Base-by-base conservation (phyloP, 1,139 yeast genomes). In the Blastobotrys illinoisensis region DNA sequence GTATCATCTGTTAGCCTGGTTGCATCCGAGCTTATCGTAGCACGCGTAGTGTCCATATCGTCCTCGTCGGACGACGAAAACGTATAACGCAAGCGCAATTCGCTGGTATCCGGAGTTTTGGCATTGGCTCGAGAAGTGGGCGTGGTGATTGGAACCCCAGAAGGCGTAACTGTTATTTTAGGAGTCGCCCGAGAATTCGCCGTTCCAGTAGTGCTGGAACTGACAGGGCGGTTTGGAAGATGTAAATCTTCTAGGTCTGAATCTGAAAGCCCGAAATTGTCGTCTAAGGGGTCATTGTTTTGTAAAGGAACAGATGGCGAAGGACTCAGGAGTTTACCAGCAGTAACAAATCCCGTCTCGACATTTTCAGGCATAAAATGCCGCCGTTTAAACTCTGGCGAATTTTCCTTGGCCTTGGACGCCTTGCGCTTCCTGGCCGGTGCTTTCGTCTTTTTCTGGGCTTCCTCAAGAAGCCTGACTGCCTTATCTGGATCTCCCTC, bases 281-380 rank as follows among this genome's bases (percentile, higher is more conserved):
- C 9, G 23, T 45, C 26, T n/a, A 26, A 26, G 3, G 32, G 5
- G 16, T 5, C 40, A 44, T 19, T 19, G 21, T 9, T 19, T 3
- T 19, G 6, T 7, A 18, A 18, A 40, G 20, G 20, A 2, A 9
- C 16, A 32, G 9, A 5, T 20, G 21, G n/a, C 21, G 21, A 4
- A 20, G 24, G 26, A 44, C 18, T 44, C 5, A 84, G 77, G 71
- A 85, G 63, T 44, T 72, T 70, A 3, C 81, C 73, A 1, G 88
- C 93, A 14, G 75, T 74, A 46, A 76, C 74, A 62, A 89, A 88
- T 0, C 95, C 95, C 0, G 85, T 79, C 36, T 78, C 80, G 3
- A 83, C 96, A 65, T 83, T 78, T 60, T 86, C 91, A 0, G 96
- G 96, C 88, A 88, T 83, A 67, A 82, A 82, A 62, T 88, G 88